Percentiles rank a stretch among this genome's conserved stretches.
Evolutionary conservation across 352 stramenopile species (phyloP).

Genomic region (Pythium chondricola): DNA sequence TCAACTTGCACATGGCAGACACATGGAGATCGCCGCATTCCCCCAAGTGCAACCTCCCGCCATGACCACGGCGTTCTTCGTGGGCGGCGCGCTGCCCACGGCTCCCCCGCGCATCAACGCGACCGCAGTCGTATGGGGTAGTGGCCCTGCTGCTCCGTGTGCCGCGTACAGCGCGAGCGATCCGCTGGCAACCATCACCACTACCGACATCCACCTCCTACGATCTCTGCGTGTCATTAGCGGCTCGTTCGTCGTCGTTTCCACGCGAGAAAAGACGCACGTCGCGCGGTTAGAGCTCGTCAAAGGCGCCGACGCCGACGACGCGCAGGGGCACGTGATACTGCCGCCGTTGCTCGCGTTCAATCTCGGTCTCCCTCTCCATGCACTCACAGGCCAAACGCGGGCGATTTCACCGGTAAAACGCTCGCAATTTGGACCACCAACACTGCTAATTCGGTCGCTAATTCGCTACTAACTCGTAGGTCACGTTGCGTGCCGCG

Average conservation of each 20-base stretch:
- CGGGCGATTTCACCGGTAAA: constrained; percentile 27
- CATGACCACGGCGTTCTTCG: constrained; percentile 1
- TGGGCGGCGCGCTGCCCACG: not conserved
- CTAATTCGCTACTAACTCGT: no score
- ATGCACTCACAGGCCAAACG: constrained; percentile 18
- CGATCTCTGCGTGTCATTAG: constrained; percentile 13
- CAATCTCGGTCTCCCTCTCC: constrained; percentile 56
- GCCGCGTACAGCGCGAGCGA: not conserved
- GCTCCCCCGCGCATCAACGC: constrained; percentile 1
- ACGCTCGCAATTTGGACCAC: no score
- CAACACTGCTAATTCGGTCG: no score
- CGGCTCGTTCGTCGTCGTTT: constrained; percentile 16
- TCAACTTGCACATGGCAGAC: not conserved
- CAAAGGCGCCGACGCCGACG: not conserved
- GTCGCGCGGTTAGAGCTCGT: constrained; percentile 11
- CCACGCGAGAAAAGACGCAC: not conserved
- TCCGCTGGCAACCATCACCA: constrained; percentile 6
- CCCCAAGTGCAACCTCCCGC: no score
- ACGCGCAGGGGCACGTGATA: constrained; percentile 12
- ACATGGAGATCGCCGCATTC: not conserved
- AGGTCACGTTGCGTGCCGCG: constrained; percentile 36
- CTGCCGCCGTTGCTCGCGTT: constrained; percentile 72
- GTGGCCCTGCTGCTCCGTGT: not conserved
- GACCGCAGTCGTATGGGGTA: constrained; percentile 13
- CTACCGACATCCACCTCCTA: constrained; percentile 11